Base-by-base conservation (phyloP, 2,329 filamentous ascomycete species). In the Graphiopsis chlorocephala region DNA sequence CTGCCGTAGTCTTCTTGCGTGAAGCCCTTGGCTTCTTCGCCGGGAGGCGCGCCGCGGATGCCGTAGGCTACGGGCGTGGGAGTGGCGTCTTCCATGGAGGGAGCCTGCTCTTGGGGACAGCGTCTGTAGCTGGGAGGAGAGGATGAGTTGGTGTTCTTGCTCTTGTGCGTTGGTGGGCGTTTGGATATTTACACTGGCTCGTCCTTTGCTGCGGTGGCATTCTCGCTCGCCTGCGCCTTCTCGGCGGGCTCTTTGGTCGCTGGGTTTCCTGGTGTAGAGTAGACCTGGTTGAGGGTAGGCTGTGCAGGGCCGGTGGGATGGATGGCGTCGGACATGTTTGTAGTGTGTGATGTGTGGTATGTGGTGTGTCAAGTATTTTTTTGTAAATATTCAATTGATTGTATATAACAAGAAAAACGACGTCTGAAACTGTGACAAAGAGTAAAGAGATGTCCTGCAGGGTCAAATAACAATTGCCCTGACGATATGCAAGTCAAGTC, bases 231-330 rank as follows among this genome's bases (percentile, higher is more conserved):
- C 58, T 75, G 67, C 1, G 66, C 55, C 45, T 73, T 59, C 66
- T 83, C 81, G 57, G 72, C 64, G 12, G 79, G 78, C 65, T 77
- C 75, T 64, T 80, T 78, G 26, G 74, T 69, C n/a, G 73, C 78
- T 35, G 80, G 77, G 71, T 84, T 84, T 67, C 78, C 79, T 2
- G 78, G 72, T 2, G 80, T 81, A 14, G 76, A 77, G 77, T 83
- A 83, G 61, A 78, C 80, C 69, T 80, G 74, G 66, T 77, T 62
- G 31, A 75, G 73, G 56, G 76, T 74, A 20, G 82, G 82, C 69
- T 84, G 81, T 29, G 79, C 78, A 29, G 78, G 75, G 38, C 75
- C 78, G 42, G 71, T 72, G 58, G 79, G 78, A 65, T 78, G 72
- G 67, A 80, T 75, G 45, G 60, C 75, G 61, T 70, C 76, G 33